Percentiles rank a stretch among this genome's conserved stretches.
phyloP scores from a whole-genome alignment of 1,284 basidiomycete species.

The Ustilago bromivora region DNA sequence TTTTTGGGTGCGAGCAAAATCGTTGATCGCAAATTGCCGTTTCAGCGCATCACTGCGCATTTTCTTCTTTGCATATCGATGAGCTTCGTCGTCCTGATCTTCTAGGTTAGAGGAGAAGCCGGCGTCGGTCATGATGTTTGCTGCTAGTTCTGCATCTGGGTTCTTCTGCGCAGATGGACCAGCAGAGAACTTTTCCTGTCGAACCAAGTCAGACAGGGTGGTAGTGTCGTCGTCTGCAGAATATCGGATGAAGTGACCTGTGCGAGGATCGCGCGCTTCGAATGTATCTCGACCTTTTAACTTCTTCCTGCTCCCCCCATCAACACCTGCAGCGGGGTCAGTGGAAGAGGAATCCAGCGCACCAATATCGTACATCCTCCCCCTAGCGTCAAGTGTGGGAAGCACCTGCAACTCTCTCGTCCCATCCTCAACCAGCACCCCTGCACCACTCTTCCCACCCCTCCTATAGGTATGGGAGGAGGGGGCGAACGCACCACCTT shows the following conservation, averaged over 20 bases:
- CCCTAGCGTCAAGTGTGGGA: slow-evolving; percentile 87
- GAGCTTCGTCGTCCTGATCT: slow-evolving; percentile 96
- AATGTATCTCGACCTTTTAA: slow-evolving; percentile 77
- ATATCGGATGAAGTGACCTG: slow-evolving; percentile 55
- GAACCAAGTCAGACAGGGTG: slow-evolving; percentile 88
- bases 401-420: slow-evolving; percentile 78
- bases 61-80: slow-evolving; percentile 88
- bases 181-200: slow-evolving; percentile 89
- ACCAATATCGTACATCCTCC: slow-evolving; percentile 91
- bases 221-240: slow-evolving; percentile 81
- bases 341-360: slow-evolving; percentile 72
- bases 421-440: slow-evolving; percentile 30
- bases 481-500: slow-evolving; percentile 46
- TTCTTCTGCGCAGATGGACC: slow-evolving; percentile 91
- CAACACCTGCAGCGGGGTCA: slow-evolving; percentile 51
- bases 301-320: slow-evolving; percentile 74
- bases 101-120: slow-evolving; percentile 81
- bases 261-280: slow-evolving; percentile 87
- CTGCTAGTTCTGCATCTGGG: slow-evolving; percentile 88
- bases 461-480: not conserved
- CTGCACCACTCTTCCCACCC: not conserved
- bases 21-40: slow-evolving; percentile 92
- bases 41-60: slow-evolving; percentile 97
- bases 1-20: slow-evolving; percentile 93
- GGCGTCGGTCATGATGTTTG: slow-evolving; percentile 85